Conservation (phyloP, 1,284 basidiomycete genomes). For the Anthracocystis panici-leucophaei region DNA sequence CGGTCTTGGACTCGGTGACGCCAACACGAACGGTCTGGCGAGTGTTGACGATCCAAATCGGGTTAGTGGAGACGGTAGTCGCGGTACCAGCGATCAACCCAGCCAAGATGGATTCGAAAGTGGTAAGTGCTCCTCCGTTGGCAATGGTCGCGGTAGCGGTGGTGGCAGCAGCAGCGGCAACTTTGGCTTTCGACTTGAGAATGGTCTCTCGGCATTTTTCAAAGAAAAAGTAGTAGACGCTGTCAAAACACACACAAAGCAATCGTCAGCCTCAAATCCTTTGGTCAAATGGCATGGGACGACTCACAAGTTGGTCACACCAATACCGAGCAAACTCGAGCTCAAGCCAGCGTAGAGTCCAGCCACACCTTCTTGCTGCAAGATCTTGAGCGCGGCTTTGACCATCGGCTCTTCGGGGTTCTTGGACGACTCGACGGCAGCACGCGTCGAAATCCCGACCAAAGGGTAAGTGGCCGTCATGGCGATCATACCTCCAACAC, state of each 20-base stretch:
- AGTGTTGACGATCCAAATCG: conserved; percentile 79
- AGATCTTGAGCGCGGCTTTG: conserved; percentile 77
- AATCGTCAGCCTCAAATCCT: background rate
- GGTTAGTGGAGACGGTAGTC: conserved; percentile 90
- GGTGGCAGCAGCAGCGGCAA: conserved; percentile 71
- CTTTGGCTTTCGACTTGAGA: conserved; percentile 64
- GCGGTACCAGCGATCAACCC: conserved; percentile 90
- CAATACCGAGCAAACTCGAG: conserved; percentile 89
- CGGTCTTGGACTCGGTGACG: conserved; percentile 25
- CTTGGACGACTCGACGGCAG: conserved; percentile 87
- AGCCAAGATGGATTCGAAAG: conserved; percentile 88
- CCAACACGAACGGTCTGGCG: conserved; percentile 76
- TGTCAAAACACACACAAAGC: background rate
- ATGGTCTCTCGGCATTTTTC: conserved; percentile 68
- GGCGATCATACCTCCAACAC: conserved; percentile 84
- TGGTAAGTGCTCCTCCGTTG: conserved; percentile 74
- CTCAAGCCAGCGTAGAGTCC: conserved; percentile 90
- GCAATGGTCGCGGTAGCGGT: conserved; percentile 60
- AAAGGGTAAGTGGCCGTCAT: conserved; percentile 75
- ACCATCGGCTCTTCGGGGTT: conserved; percentile 74
- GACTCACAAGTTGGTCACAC: conserved; percentile 83
- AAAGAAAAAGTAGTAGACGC: conserved; percentile 71
- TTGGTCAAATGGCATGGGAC: background rate
- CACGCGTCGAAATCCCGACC: conserved; percentile 90
- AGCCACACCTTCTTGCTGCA: conserved; percentile 84